phyloP scores from a whole-genome alignment of 2,329 filamentous ascomycete genomes.

The Pseudogymnoascus verrucosus region DNA sequence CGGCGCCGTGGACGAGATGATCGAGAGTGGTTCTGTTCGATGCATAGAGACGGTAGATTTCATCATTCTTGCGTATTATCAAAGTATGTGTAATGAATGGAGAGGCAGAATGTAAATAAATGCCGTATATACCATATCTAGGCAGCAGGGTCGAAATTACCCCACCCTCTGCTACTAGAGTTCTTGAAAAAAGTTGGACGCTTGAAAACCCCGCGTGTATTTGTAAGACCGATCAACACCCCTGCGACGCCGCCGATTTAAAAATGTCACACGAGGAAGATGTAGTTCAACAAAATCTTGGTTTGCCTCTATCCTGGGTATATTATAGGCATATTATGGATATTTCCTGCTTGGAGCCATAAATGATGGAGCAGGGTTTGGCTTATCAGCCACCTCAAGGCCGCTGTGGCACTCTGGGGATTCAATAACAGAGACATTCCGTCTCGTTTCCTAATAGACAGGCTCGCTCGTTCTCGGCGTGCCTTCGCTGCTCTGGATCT shows the following conservation, averaged over 20 bases:
- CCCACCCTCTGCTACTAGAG: neutral
- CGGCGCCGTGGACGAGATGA: neutral
- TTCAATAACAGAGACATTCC: neutral
- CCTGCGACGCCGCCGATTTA: neutral
- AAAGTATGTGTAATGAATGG: neutral
- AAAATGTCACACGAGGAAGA: constrained; percentile 1
- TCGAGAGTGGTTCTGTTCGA: neutral
- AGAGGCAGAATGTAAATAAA: neutral
- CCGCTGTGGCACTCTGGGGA: neutral
- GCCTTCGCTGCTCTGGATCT: neutral
- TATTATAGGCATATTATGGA: neutral
- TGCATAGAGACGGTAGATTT: neutral
- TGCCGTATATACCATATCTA: neutral
- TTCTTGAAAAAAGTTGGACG: neutral
- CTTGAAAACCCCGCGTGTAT: neutral
- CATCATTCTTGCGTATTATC: neutral
- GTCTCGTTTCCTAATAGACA: neutral
- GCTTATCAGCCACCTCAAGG: neutral
- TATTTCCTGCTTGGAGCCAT: neutral
- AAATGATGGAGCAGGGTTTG: neutral
- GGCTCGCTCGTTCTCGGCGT: neutral
- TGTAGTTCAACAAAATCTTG: neutral
- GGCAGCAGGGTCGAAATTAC: neutral
- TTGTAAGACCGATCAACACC: neutral
- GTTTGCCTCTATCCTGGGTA: neutral